phyloP scores from a whole-genome alignment of 495 filamentous ascomycete species.

The Hypoxylon fragiforme region DNA sequence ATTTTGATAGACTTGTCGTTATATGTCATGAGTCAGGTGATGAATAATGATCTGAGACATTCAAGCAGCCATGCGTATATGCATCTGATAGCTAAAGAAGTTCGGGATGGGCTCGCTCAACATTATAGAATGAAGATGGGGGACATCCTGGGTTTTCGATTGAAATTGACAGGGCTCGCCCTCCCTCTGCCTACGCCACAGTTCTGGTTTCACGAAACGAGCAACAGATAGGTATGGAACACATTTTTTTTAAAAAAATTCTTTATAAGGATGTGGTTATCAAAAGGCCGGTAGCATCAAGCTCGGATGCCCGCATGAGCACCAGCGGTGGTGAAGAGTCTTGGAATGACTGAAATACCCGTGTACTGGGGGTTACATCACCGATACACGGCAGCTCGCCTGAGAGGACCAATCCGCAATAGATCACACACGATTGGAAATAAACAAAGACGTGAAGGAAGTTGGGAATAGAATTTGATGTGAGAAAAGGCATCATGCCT shows the following conservation, averaged over 20 bases:
- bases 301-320: constrained; percentile 32
- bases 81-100: constrained; percentile 25
- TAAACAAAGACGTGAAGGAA: constrained; percentile 14
- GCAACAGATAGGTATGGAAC: constrained; percentile 23
- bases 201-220: constrained; percentile 23
- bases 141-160: constrained; percentile 24
- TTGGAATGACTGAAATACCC: constrained; percentile 30
- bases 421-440: constrained; percentile 13
- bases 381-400: constrained; percentile 35
- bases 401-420: constrained; percentile 23
- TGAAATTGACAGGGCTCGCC: constrained; percentile 24
- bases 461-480: too few species aligned
- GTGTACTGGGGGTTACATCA: constrained; percentile 29
- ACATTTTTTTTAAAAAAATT: too few species aligned
- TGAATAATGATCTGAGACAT: constrained; percentile 29
- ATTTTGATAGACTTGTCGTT: constrained; percentile 24
- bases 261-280: constrained; percentile 25
- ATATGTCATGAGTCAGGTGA: constrained; percentile 34
- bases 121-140: constrained; percentile 22
- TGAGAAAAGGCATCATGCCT: not conserved
- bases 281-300: constrained; percentile 28
- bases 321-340: constrained; percentile 22
- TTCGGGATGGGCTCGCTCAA: constrained; percentile 15
- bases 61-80: constrained; percentile 34
- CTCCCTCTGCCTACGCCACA: constrained; percentile 18